Evolutionary conservation across 2,329 filamentous ascomycete genomes (phyloP).

Genomic region (Arthrobotrys pseudoclavata): DNA sequence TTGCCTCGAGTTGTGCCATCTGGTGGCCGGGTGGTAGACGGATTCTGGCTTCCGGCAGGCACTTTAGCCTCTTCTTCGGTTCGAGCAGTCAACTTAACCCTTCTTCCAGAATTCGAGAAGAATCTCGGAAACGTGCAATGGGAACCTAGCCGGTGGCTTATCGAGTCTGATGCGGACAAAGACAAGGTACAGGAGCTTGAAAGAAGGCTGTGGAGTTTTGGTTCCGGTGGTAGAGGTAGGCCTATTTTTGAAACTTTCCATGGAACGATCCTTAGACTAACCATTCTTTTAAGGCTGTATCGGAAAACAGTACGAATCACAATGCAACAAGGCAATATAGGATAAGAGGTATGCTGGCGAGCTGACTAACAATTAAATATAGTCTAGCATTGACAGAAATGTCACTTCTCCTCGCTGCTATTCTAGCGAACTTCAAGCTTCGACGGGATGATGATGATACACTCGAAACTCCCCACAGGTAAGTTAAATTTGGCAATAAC

Average conservation of each 20-base stretch:
- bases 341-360: background rate
- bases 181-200: slow-evolving; percentile 58
- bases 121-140: slow-evolving; percentile 7
- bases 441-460: slow-evolving; percentile 18
- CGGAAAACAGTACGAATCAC: slow-evolving; percentile 59
- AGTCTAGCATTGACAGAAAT: slow-evolving; percentile 52
- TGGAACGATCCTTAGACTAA: slow-evolving; percentile 43
- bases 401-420: slow-evolving; percentile 38
- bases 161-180: slow-evolving; percentile 28
- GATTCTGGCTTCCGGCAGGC: slow-evolving; percentile 70
- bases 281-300: slow-evolving; percentile 49
- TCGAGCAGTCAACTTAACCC: slow-evolving; percentile 69
- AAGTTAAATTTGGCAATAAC: background rate
- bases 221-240: slow-evolving; percentile 59
- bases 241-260: slow-evolving; percentile 31
- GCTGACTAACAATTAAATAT: slow-evolving; percentile 8
- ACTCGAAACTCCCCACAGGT: slow-evolving; percentile 10
- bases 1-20: slow-evolving; percentile 53
- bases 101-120: slow-evolving; percentile 37
- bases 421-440: slow-evolving; percentile 46
- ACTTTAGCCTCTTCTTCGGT: slow-evolving; percentile 69
- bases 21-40: slow-evolving; percentile 71
- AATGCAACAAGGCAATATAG: slow-evolving; percentile 4
- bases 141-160: slow-evolving; percentile 56
- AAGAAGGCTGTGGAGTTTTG: slow-evolving; percentile 59